Evolutionary conservation across 225 moss, liverwort and hornwort species (phyloP).

Genomic region (Neckera pumila): DNA sequence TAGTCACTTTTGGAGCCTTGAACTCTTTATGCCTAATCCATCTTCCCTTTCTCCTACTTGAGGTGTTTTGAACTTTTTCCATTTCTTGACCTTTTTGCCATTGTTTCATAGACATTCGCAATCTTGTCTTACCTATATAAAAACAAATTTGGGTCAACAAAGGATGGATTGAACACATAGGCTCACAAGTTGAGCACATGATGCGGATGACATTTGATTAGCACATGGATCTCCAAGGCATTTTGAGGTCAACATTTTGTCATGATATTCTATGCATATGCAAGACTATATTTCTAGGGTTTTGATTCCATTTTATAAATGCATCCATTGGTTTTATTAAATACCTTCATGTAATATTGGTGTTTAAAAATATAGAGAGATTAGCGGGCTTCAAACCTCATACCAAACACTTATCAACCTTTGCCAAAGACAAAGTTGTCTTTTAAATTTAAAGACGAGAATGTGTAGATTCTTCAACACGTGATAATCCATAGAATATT

Average conservation of each 20-base stretch:
- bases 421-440: neutral
- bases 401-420: neutral
- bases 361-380: neutral
- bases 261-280: neutral
- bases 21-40: no score
- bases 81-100: no score
- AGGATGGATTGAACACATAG: no score
- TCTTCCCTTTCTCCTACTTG: no score
- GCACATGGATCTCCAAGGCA: rapidly evolving
- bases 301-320: neutral
- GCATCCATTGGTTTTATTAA: no score
- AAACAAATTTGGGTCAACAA: no score
- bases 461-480: rapidly evolving
- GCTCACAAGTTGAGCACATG: no score
- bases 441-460: neutral
- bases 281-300: neutral
- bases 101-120: no score
- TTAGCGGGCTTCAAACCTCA: neutral
- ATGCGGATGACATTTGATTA: neutral
- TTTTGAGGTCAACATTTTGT: neutral
- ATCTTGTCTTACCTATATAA: no score
- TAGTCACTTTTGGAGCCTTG: no score
- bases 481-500: neutral
- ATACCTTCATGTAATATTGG: neutral
- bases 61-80: no score